Base-by-base conservation (phyloP, 305 asterid genomes). In the Andrographis paniculata region DNA sequence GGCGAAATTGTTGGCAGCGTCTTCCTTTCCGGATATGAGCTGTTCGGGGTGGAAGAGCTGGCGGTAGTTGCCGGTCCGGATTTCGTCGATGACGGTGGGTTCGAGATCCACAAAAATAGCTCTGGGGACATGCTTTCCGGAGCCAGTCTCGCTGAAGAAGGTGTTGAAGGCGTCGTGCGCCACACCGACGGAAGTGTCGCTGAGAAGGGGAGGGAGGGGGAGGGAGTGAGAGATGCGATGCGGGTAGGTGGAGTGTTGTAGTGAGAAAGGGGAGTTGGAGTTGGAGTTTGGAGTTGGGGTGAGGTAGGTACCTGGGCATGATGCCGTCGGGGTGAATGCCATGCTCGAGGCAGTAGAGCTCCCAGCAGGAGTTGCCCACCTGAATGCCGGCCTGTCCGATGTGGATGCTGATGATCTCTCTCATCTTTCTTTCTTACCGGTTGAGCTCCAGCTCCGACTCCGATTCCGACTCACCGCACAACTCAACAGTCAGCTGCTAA, bases 291-390 rank as follows among this genome's bases (percentile, higher is more conserved):
- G 30, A 3, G 30, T 4, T 24, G 30, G 30, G 30, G n/a, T n/a
- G n/a, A n/a, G 30, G 30, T 1, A 27, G 19, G 20, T 35, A 80
- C 92, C 92, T 77, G 28, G 92, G 92, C 92, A 80, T 80, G 70
- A 74, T 69, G 47, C 92, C 92, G 55, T 80, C 84, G 5, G 81
- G 84, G 21, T 74, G 80, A 62, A 80, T 77, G 54, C 76, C 87
- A 57, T 80, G n/a, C n/a, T n/a, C n/a, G n/a, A n/a, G n/a, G n/a
- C n/a, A n/a, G n/a, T n/a, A n/a, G n/a, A n/a, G n/a, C 70, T 80
- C 91, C 92, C 92, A 80, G 36, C 92, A 80, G n/a, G 87, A 68
- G 58, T 80, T 80, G 17, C 92, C 92, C 1, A 80, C 92, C 65
- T 80, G 92, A 64, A 77, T 80, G 27, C 92, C 92, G 1, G 92